Evolutionary conservation across 2,329 filamentous ascomycete species (phyloP).

Genomic region (Epichloe typhina): DNA sequence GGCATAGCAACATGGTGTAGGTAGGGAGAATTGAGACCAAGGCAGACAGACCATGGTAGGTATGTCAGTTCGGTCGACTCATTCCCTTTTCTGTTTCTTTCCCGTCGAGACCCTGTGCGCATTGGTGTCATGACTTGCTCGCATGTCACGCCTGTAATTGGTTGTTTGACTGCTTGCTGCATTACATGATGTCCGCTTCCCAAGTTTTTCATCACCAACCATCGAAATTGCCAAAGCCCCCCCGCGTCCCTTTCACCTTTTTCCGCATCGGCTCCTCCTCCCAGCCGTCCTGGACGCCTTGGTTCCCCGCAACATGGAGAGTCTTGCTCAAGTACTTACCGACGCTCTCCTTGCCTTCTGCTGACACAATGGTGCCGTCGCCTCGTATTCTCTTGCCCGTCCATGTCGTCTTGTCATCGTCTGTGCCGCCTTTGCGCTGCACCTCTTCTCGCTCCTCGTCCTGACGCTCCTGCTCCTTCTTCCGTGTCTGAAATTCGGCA

Average conservation of each 20-base stretch:
- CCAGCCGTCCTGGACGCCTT: constrained; percentile 33
- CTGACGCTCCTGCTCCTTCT: constrained; percentile 46
- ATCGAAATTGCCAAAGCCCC: constrained; percentile 96
- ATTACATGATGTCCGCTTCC: neutral
- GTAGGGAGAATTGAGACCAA: no score
- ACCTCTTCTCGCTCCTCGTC: constrained; percentile 49
- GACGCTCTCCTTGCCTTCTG: constrained; percentile 31
- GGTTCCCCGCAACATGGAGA: constrained; percentile 32
- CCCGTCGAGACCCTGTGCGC: no score
- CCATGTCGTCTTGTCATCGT: constrained; percentile 88
- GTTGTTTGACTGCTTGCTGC: neutral
- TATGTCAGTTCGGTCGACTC: no score
- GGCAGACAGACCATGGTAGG: no score
- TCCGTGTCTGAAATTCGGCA: constrained; percentile 76
- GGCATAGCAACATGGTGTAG: no score
- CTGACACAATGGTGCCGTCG: constrained; percentile 43
- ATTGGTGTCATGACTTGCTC: no score
- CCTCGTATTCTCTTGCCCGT: constrained; percentile 79
- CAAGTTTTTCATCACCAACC: constrained; percentile 49
- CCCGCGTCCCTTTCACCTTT: constrained; percentile 60
- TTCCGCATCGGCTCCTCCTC: constrained; percentile 67
- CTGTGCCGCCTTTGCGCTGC: constrained; percentile 53
- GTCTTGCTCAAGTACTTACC: constrained; percentile 75
- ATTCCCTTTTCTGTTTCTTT: no score
- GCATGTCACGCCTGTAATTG: neutral